phyloP scores from a whole-genome alignment of 257 asterid species.

The Solanum dulcamara region DNA sequence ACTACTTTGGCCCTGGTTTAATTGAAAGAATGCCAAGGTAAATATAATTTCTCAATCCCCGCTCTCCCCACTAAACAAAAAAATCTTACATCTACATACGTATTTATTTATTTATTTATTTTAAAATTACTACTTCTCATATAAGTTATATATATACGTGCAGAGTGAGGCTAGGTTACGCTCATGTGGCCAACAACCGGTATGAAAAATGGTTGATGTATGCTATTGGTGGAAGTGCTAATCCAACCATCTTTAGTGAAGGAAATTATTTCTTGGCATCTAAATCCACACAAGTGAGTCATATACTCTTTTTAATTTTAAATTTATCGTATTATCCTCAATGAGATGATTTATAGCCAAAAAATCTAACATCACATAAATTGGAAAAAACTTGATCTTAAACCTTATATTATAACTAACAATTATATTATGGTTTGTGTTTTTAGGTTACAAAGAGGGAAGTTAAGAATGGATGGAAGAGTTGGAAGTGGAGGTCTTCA shows the following conservation, averaged over 20 bases:
- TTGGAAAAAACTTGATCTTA: too few species aligned
- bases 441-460: conserved; percentile 83
- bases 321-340: too few species aligned
- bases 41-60: not conserved
- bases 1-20: conserved; percentile 84
- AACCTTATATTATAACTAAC: too few species aligned
- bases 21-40: conserved; percentile 85
- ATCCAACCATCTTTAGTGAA: conserved; percentile 86
- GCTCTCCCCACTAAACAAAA: not conserved
- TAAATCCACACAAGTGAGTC: conserved; percentile 41
- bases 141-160: not conserved
- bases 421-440: too few species aligned
- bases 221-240: conserved; percentile 89
- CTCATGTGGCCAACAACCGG: conserved; percentile 78
- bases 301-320: not conserved
- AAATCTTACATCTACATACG: not conserved
- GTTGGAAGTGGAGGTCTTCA: conserved; percentile 79
- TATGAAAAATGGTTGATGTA: conserved; percentile 77
- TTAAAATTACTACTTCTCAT: not conserved
- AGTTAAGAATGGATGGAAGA: conserved; percentile 35
- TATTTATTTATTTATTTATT: not conserved
- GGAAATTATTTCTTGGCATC: conserved; percentile 82
- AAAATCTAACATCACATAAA: not conserved
- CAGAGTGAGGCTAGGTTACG: conserved; percentile 71
- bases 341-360: too few species aligned